These are phyloP conservation scores for Tulasnella sp. DNA, from an alignment of 768 basidiomycete species.

Conservation along the genomic window DNA sequence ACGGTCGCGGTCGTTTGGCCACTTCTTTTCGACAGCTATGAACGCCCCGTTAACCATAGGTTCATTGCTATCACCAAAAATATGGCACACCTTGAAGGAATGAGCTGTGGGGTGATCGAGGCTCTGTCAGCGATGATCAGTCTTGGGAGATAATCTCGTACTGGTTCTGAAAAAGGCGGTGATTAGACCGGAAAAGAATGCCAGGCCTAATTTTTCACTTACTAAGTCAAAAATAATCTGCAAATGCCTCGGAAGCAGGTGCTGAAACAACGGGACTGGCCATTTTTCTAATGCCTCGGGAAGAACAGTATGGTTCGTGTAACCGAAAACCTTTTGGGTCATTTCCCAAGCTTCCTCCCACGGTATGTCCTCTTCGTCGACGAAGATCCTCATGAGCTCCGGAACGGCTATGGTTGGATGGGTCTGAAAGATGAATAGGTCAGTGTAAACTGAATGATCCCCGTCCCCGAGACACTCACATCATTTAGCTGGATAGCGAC, in stretches of 20 bases:
- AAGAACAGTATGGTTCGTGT: constrained; percentile 93
- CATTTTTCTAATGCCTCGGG: constrained; percentile 75
- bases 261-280: constrained; percentile 84
- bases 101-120: constrained; percentile 7
- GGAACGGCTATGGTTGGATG: constrained; percentile 95
- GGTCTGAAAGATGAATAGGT: constrained; percentile 56
- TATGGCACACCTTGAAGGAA: constrained; percentile 67
- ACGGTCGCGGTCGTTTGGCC: constrained; percentile 81
- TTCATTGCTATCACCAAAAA: too few relatives aligned
- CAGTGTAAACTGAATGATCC: neutral
- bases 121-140: too few relatives aligned
- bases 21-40: constrained; percentile 82
- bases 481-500: constrained; percentile 96
- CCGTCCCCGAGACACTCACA: constrained; percentile 47
- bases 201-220: neutral
- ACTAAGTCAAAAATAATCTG: constrained; percentile 88
- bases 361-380: constrained; percentile 83
- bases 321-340: constrained; percentile 88
- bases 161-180: constrained; percentile 41
- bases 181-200: neutral
- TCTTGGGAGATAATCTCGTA: constrained; percentile 45
- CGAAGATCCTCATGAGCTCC: constrained; percentile 85
- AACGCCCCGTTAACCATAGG: constrained; percentile 34
- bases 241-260: constrained; percentile 85
- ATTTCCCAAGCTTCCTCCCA: constrained; percentile 91